Base-by-base conservation (phyloP, 768 basidiomycete genomes). In the Hygrophoropsis aurantiaca region DNA sequence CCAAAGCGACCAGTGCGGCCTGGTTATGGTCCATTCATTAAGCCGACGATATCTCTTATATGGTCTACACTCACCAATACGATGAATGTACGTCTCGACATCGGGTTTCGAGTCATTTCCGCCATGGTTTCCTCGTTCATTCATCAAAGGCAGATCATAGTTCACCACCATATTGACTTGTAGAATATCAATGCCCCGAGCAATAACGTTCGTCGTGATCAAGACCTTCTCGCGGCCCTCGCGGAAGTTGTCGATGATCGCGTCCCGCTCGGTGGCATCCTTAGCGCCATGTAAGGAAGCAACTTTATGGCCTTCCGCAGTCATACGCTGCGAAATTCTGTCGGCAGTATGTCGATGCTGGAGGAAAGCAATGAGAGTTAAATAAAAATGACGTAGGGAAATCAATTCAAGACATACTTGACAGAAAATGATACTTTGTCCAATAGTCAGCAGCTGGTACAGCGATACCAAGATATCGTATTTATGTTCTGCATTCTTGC, bases 141-240 rank as follows among this genome's bases (percentile, higher is more conserved):
- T 85, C 79, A 90, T 82, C 38, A 93, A 71, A 0, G 94, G 94
- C 21, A 97, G 78, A 62, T 97, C 94, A 62, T 98, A 99, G 71
- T 98, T 98, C 67, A 99, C 93, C n/a, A 98, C 95, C 94, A 99
- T 94, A 75, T 97, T 99, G 58, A 99, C 97, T 73, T 97, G 95
- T 46, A 93, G 77, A 60, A 99, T 97, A 59, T 99, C 97, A 71
- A 99, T 98, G 35, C 97, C 97, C 15, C 97, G 85, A 1, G 97
- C 94, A 53, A 98, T 89, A 61, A 99, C 97, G 68, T 99, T 99
- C 32, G 97, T 99, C 43, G 97, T 98, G 64, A 99, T 99, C 55
- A 99, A 72, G 41, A 94, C 94, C 68, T 99, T 99, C 64, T 93
- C 93, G 56, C 86, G 87, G 45, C 97, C 97, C 59, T 97, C 88